Base-by-base conservation (phyloP, 2,329 filamentous ascomycete species). In the Epichloe sp. region DNA sequence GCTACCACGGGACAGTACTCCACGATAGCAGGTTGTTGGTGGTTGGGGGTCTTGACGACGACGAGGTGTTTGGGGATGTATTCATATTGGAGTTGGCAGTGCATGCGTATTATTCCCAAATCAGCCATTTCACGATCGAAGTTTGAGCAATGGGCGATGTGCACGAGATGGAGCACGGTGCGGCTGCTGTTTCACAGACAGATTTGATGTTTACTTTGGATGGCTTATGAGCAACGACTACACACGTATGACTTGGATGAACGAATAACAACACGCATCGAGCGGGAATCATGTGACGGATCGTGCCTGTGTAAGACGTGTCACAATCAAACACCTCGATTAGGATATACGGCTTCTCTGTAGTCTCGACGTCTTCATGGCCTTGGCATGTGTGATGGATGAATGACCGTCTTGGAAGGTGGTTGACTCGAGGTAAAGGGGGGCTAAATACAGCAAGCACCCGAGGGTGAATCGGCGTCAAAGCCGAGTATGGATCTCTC, bases 31-130 rank as follows among this genome's bases (percentile, higher is more conserved):
- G 82, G 47, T 66, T 86, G 41, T 65, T 85, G 40, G 65, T 83
- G 38, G 77, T 85, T 52, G 82, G 82, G 82, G 82, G 82, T 0
- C 85, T 85, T 57, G 82, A 85, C 63, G 82, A 82, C 49, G 73
- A 69, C 53, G 78, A 83, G 62, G 82, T 85, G 23, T 85, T 84
- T 70, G 76, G 76, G 37, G 82, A 86, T 54, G 82, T 83, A 17
- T 80, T 76, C 71, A 72, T 84, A 5, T 66, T 86, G 50, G 82
- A 86, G 67, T 67, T 86, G 58, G 82, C 80, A 2, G 80, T 85
- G 11, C 82, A 85, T 64, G 78, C 82, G 38, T 86, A 86, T 62
- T 86, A 85, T 60, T 84, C 81, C 55, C 82, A 86, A 65, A 86
- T 86, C 61, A 84, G 80, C 62, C 81, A 85, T 64, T 86, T 85